These are phyloP conservation scores for Haplosporangium gracile DNA, from an alignment of 192 early-diverging fungal genomes.

Conservation along the genomic window DNA sequence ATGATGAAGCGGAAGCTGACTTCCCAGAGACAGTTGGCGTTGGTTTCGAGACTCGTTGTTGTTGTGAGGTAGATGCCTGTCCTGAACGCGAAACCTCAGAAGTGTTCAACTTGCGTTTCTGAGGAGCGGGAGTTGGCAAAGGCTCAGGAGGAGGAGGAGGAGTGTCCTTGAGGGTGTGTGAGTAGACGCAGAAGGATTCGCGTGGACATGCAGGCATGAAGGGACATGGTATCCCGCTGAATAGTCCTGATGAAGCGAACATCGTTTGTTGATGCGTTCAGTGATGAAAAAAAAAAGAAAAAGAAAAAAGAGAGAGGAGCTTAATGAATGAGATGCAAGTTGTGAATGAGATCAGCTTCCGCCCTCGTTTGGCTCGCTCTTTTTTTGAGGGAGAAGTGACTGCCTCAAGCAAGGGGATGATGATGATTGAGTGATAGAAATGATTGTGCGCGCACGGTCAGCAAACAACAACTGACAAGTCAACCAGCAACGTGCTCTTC, in stretches of 20 bases:
- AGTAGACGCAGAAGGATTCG: constrained; percentile 54
- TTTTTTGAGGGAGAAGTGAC: too few relatives aligned
- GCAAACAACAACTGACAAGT: too few relatives aligned
- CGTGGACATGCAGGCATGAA: constrained; percentile 51
- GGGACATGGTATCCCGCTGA: constrained; percentile 52
- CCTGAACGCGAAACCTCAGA: neutral
- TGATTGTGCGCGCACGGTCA: too few relatives aligned
- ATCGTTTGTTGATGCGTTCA: neutral
- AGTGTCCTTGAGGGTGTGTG: constrained; percentile 28
- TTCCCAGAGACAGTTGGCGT: neutral
- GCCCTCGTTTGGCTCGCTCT: too few relatives aligned
- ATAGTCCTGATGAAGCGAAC: constrained; percentile 57
- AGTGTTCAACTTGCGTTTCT: constrained; percentile 11
- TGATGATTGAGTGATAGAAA: too few relatives aligned
- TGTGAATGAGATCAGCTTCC: neutral
- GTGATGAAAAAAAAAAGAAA: neutral
- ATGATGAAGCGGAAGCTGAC: neutral
- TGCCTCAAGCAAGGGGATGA: too few relatives aligned
- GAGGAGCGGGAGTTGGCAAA: neutral
- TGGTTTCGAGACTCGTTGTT: neutral
- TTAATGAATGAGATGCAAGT: neutral
- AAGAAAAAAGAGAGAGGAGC: too few relatives aligned
- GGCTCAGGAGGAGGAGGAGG: neutral
- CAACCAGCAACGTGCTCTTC: too few relatives aligned
- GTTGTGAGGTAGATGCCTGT: neutral